Conservation (phyloP, 257 asterid genomes). For the Solanum commersonii region DNA sequence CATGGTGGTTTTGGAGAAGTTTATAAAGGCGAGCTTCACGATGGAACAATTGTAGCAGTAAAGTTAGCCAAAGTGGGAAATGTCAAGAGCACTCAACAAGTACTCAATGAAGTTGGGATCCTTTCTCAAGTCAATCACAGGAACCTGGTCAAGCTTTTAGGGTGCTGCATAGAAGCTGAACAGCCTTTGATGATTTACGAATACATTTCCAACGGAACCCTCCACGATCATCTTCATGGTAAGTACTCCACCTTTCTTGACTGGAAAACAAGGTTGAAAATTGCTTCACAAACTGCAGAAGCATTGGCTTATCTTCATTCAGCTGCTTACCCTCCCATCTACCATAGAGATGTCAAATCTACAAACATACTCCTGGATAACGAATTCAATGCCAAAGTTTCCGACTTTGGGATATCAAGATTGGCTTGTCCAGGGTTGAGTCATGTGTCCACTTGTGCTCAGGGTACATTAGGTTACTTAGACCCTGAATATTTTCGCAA, state of each 20-base stretch:
- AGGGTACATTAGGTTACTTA: conserved; percentile 36
- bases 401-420: conserved; percentile 36
- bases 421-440: conserved; percentile 30
- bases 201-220: conserved; percentile 33
- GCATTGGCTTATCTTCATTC: conserved; percentile 40
- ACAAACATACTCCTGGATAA: conserved; percentile 31
- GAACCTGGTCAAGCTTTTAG: conserved; percentile 31
- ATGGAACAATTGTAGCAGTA: conserved; percentile 22
- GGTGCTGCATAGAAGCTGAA: conserved; percentile 36
- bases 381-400: conserved; percentile 26
- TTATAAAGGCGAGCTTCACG: conserved; percentile 21
- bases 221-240: conserved; percentile 29
- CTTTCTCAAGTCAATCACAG: conserved; percentile 46
- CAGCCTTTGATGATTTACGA: conserved; percentile 34
- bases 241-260: conserved; percentile 13
- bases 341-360: conserved; percentile 40
- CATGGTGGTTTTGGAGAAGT: conserved; percentile 41
- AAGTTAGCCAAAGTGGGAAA: conserved; percentile 31
- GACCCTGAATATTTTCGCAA: conserved; percentile 35
- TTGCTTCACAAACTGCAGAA: conserved; percentile 36
- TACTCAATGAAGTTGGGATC: conserved; percentile 26
- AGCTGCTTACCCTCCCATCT: conserved; percentile 31
- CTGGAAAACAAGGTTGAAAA: conserved; percentile 27
- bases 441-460: conserved; percentile 37
- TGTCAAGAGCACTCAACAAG: conserved; percentile 25